Evolutionary conservation across 306 rosid species (phyloP).

Genomic region (Begonia loranthoides): DNA sequence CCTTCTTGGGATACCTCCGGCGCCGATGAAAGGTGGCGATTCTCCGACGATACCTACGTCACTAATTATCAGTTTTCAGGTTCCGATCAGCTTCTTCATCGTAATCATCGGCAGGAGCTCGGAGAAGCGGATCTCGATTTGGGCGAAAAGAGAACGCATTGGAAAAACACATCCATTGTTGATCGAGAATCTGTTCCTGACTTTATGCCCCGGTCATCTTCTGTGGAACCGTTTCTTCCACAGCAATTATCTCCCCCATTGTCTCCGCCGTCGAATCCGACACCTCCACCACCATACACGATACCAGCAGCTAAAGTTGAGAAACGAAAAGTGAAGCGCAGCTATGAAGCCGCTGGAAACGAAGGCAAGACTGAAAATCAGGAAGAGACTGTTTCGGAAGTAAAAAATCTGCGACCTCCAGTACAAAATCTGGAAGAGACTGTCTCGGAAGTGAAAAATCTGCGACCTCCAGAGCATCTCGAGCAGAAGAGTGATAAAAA

Average conservation of each 20-base stretch:
- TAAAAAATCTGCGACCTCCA: slow-evolving; percentile 1
- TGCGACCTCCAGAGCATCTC: slow-evolving; percentile 2
- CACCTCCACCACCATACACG: background rate
- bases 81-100: slow-evolving; percentile 16
- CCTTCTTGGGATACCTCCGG: slow-evolving; percentile 22
- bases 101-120: slow-evolving; percentile 14
- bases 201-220: slow-evolving; percentile 1
- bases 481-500: slow-evolving; percentile 21
- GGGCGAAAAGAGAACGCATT: slow-evolving; percentile 10
- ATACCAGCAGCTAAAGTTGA: background rate
- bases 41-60: slow-evolving; percentile 35
- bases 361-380: background rate
- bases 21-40: slow-evolving; percentile 46
- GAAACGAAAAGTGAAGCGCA: slow-evolving; percentile 14
- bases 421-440: background rate
- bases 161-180: slow-evolving; percentile 16
- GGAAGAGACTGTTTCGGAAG: slow-evolving; percentile 1
- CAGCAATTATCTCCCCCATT: slow-evolving; percentile 8
- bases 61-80: slow-evolving; percentile 15
- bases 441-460: slow-evolving; percentile 2
- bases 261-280: background rate
- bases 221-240: slow-evolving; percentile 7
- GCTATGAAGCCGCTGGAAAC: slow-evolving; percentile 14
- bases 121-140: slow-evolving; percentile 8
- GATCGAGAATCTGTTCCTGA: slow-evolving; percentile 12